Evolutionary conservation across 441 rosid species (phyloP), one percentile per base, ranked within the genome.

Genomic region (Euphorbia celastroides): DNA sequence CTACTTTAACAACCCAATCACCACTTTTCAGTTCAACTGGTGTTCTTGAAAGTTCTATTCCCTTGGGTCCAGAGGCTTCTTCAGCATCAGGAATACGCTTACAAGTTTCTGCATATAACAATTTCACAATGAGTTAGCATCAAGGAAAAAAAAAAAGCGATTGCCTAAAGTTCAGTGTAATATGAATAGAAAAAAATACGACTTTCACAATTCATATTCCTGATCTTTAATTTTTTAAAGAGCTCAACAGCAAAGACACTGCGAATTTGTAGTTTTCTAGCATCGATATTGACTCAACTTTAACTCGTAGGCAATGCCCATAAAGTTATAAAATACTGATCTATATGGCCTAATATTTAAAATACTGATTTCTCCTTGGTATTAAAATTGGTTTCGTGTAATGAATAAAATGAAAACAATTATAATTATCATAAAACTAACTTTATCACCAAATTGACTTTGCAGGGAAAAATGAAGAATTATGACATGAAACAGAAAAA

Each of bases 11-110:
- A 72, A 60, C 77, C 97, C 99, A 94, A 56, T 83, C 81, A 61
- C 88, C 87, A 70, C 81, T 85, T 81, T 79, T 81, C 71, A 93
- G 67, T 69, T 89, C 89, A 78, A 85, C 68, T 19, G 93, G 92
- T 36, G 73, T 70, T 70, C 46, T 78, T 30, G 87, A 91, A 72
- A 89, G 90, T 73, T 85, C 88, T 58, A 69, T 66, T 68, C 91
- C 97, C 83, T 83, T 83, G 62, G 71, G 83, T 68, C 87, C 89
- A 60, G 79, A 80, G 64, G 62, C 70, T 65, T 77, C 85, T 72
- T 88, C 93, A 66, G 76, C 73, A 46, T 85, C 85, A 38, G 90
- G 89, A 76, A 89, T 81, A 58, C 23, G 62, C 74, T 81, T 91
- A 61, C 82, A 80, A 42, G 65, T 75, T 77, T 85, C 97, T 94